These are phyloP conservation scores for Apiospora saccharicola DNA, from an alignment of 2,329 filamentous ascomycete genomes.

Conservation along the genomic window DNA sequence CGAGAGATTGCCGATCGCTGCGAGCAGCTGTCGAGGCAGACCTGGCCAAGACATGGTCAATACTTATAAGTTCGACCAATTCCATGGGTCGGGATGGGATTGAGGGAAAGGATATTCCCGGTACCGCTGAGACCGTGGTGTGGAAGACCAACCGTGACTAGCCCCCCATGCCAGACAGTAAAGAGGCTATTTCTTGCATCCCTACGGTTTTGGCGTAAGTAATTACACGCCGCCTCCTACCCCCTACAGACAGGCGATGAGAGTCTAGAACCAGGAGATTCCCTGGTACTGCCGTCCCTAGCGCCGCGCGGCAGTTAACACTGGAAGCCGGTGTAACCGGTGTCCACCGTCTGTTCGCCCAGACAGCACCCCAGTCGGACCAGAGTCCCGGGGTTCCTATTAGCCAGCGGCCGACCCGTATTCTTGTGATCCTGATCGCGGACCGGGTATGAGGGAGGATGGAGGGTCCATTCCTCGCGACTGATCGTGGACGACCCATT, in stretches of 20 bases:
- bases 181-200: neutral
- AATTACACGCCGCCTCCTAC: neutral
- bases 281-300: neutral
- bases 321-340: neutral
- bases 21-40: too few species aligned
- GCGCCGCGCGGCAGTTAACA: neutral
- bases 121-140: neutral
- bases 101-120: neutral
- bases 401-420: neutral
- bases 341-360: neutral
- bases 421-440: neutral
- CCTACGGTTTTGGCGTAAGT: neutral
- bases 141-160: too few species aligned
- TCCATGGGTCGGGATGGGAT: neutral
- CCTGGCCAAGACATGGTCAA: neutral
- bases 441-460: neutral
- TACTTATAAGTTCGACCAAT: neutral
- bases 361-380: neutral
- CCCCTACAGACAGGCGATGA: neutral
- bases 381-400: neutral
- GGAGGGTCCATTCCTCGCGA: neutral
- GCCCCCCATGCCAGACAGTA: neutral
- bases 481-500: neutral
- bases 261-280: neutral
- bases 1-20: neutral